These are phyloP conservation scores for Fusarium sp. DNA, from an alignment of 2,329 filamentous ascomycete genomes.

Conservation along the genomic window DNA sequence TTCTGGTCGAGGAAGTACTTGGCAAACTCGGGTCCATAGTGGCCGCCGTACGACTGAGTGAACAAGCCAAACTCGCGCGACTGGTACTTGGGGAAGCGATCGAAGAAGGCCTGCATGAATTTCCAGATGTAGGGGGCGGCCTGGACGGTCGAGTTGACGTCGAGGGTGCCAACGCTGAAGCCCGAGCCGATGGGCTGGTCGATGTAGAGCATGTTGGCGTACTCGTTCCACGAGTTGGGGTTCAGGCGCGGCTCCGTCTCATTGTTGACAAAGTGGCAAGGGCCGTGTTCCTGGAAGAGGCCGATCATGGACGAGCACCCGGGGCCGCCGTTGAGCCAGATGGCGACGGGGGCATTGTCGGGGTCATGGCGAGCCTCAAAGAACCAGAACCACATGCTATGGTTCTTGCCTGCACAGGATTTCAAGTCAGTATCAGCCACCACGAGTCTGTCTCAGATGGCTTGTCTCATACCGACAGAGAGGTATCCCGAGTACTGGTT, in stretches of 20 bases:
- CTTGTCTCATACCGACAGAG: conserved; percentile 62
- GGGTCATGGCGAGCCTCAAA: conserved; percentile 62
- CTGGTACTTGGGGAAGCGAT: conserved; percentile 75
- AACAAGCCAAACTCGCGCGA: conserved; percentile 71
- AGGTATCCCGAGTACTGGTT: conserved; percentile 78
- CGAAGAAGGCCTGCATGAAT: conserved; percentile 73
- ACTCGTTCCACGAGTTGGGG: conserved; percentile 75
- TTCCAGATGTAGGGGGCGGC: conserved; percentile 63
- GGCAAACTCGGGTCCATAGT: conserved; percentile 71
- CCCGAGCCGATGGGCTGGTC: conserved; percentile 69
- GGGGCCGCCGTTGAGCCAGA: conserved; percentile 66
- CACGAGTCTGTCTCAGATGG: too few species aligned
- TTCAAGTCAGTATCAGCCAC: conserved; percentile 42
- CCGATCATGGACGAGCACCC: conserved; percentile 54
- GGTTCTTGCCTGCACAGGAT: conserved; percentile 37
- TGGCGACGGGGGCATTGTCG: conserved; percentile 62
- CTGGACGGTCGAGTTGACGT: conserved; percentile 50
- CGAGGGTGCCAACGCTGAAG: conserved; percentile 49
- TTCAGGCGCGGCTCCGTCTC: conserved; percentile 61
- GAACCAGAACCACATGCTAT: conserved; percentile 63
- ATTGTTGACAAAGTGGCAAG: conserved; percentile 74
- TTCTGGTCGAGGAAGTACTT: conserved; percentile 72
- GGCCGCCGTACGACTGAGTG: conserved; percentile 71
- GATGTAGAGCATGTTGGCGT: conserved; percentile 79
- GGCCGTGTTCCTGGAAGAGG: conserved; percentile 81